phyloP scores from a whole-genome alignment of 169 alveolate species.

The Eimeria necatrix region DNA sequence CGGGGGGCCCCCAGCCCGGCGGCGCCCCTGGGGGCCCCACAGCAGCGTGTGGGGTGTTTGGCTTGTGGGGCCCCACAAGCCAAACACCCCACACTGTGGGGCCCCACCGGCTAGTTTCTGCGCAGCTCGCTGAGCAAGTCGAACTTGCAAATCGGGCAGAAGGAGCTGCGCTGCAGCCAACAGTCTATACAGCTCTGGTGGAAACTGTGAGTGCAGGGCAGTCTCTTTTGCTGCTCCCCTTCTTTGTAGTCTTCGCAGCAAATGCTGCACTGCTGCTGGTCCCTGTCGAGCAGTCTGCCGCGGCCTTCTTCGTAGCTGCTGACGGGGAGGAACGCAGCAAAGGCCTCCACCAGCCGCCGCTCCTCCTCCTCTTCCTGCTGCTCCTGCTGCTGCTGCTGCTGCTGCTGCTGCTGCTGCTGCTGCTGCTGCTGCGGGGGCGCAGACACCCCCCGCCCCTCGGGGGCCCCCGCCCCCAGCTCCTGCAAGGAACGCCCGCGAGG shows the following conservation, averaged over 20 bases:
- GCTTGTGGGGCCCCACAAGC: too few species aligned
- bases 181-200: constrained; percentile 89
- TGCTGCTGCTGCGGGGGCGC: background rate
- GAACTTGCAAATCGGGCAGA: constrained; percentile 81
- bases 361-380: background rate
- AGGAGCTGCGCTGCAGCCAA: constrained; percentile 87
- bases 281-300: constrained; percentile 3
- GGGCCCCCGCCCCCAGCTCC: background rate
- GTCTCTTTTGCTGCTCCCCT: constrained; percentile 80
- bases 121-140: background rate
- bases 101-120: too few species aligned
- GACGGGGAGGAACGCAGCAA: background rate
- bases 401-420: background rate
- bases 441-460: background rate
- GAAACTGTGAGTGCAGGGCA: constrained; percentile 89
- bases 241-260: constrained; percentile 78
- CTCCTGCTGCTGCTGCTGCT: background rate
- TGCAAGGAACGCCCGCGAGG: background rate
- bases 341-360: background rate
- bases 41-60: too few species aligned
- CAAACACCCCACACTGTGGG: too few species aligned
- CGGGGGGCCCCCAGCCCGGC: too few species aligned
- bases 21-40: too few species aligned
- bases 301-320: constrained; percentile 30
- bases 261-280: constrained; percentile 46